phyloP scores from a whole-genome alignment of 306 rosid species.

The apple (Malus domestica) region DNA sequence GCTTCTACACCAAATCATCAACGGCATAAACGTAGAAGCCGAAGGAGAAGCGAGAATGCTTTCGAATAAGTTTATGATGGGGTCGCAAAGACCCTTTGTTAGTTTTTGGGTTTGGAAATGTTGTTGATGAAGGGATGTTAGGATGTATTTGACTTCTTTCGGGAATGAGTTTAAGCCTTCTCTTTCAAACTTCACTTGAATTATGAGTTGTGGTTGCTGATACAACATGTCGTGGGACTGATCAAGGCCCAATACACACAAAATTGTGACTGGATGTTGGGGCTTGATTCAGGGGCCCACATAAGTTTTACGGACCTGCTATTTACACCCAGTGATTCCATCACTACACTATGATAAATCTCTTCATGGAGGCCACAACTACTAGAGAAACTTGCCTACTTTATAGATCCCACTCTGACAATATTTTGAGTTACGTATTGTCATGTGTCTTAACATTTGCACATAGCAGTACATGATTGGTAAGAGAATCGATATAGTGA shows the following conservation, averaged over 20 bases:
- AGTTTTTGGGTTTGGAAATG: constrained; percentile 6
- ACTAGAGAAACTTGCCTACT: background rate
- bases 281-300: background rate
- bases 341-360: background rate
- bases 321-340: background rate
- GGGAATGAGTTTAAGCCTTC: constrained; percentile 20
- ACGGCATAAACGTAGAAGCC: constrained; percentile 7
- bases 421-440: too few relatives aligned
- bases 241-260: background rate
- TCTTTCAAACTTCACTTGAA: background rate
- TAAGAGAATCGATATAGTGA: too few relatives aligned
- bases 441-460: too few relatives aligned
- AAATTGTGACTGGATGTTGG: background rate
- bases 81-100: constrained; percentile 14
- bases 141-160: background rate
- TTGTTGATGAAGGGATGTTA: constrained; percentile 9
- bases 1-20: constrained; percentile 56
- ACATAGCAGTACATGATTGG: too few relatives aligned
- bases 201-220: background rate
- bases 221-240: background rate
- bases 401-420: rapidly evolving
- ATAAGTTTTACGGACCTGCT: background rate
- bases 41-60: background rate
- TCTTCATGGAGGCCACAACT: background rate
- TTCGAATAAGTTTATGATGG: constrained; percentile 20